phyloP scores from a whole-genome alignment of 192 early-diverging fungal genomes.

The Oehlia diaphana region DNA sequence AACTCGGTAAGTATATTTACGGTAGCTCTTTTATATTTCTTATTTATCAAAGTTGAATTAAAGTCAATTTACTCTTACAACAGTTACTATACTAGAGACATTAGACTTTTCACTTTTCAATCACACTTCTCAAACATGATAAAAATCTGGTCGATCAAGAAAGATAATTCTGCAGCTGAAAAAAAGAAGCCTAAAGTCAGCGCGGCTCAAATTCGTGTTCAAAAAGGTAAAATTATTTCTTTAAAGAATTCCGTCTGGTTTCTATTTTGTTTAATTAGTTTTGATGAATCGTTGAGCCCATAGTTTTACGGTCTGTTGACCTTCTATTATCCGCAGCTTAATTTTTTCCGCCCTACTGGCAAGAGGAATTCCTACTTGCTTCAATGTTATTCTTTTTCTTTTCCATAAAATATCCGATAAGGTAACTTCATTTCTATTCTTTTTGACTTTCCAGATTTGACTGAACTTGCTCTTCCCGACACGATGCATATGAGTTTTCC shows the following conservation, averaged over 20 bases:
- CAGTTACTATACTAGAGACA: too few species aligned
- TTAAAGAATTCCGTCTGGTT: neutral
- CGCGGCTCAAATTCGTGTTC: conserved; percentile 86
- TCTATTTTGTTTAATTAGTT: neutral
- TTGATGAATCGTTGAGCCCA: conserved; percentile 23
- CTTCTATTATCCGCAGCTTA: neutral
- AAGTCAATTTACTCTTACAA: too few species aligned
- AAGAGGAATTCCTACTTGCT: conserved; percentile 6
- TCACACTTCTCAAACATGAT: conserved; percentile 53
- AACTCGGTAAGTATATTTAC: too few species aligned
- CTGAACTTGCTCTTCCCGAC: conserved; percentile 75
- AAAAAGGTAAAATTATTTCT: conserved; percentile 72
- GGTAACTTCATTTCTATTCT: neutral
- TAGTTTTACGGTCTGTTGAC: conserved; percentile 14
- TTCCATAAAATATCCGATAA: neutral
- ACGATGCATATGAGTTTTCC: conserved; percentile 79
- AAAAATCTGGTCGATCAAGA: conserved; percentile 90
- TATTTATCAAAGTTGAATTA: too few species aligned
- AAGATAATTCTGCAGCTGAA: conserved; percentile 70
- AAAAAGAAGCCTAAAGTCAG: conserved; percentile 78
- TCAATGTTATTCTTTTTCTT: neutral
- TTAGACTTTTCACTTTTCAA: too few species aligned
- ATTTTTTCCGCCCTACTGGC: conserved; percentile 7
- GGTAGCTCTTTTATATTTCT: too few species aligned
- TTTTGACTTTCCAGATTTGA: conserved; percentile 61